Percentiles rank a stretch among this genome's conserved stretches.
These are phyloP conservation scores for Rhizomucor pusillus DNA, from an alignment of 371 early-diverging fungal genomes.

Conservation along the genomic window DNA sequence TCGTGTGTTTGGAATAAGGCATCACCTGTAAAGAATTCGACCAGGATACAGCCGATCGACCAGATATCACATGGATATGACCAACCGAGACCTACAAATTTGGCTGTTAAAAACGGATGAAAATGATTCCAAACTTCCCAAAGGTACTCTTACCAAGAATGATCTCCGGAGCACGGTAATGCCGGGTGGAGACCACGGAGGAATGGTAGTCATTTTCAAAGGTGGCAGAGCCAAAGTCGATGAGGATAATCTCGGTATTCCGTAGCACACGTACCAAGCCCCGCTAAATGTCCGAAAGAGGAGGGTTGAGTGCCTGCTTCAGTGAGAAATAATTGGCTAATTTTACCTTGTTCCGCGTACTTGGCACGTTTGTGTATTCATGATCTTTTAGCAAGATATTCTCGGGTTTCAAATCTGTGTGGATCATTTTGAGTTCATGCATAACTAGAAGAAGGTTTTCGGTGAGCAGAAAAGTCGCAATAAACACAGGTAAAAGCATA, in stretches of 20 bases:
- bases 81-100: slow-evolving; percentile 73
- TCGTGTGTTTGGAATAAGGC: slow-evolving; percentile 95
- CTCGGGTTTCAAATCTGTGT: slow-evolving; percentile 95
- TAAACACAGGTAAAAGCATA: background rate
- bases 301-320: background rate
- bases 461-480: background rate
- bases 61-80: slow-evolving; percentile 96
- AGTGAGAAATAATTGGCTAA: background rate
- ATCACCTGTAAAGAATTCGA: slow-evolving; percentile 94
- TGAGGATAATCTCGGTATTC: slow-evolving; percentile 79
- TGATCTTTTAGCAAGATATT: slow-evolving; percentile 75
- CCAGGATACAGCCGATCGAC: slow-evolving; percentile 96
- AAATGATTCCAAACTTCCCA: background rate
- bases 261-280: slow-evolving; percentile 39
- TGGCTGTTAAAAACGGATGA: background rate
- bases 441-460: slow-evolving; percentile 50
- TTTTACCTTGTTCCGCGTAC: slow-evolving; percentile 10
- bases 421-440: slow-evolving; percentile 75
- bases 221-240: slow-evolving; percentile 95
- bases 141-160: slow-evolving; percentile 62
- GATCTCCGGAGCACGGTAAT: slow-evolving; percentile 97
- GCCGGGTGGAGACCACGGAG: slow-evolving; percentile 89
- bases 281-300: background rate
- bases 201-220: slow-evolving; percentile 92
- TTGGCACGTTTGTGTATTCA: slow-evolving; percentile 3